Evolutionary conservation across 1,284 basidiomycete species (phyloP).

Genomic region (Leccinum angustisporum): DNA sequence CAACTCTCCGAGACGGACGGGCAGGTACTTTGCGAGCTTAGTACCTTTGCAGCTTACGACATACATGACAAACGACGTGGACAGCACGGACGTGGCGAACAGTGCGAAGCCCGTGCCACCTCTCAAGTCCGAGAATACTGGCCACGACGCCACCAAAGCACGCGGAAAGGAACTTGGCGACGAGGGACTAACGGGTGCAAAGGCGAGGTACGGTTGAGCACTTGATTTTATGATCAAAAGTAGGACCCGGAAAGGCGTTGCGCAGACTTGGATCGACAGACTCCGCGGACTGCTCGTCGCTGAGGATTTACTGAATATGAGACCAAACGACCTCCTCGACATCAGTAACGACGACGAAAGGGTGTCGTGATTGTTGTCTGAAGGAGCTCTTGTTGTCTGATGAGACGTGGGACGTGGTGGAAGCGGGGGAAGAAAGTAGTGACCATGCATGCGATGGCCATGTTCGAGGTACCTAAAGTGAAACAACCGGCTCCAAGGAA

Average conservation of each 20-base stretch:
- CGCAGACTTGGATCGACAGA: no score
- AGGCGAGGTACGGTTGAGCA: no score
- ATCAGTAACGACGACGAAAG: no score
- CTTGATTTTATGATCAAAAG: no score
- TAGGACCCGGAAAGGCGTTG: no score
- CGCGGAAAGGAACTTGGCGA: constrained; percentile 73
- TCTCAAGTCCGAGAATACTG: constrained; percentile 84
- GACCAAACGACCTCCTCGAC: no score
- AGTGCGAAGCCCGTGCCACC: constrained; percentile 76
- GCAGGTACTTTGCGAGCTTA: constrained; percentile 54
- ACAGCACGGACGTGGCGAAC: constrained; percentile 66
- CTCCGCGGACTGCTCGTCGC: no score
- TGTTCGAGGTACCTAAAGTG: constrained; percentile 89
- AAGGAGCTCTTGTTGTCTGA: constrained; percentile 87
- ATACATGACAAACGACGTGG: constrained; percentile 65
- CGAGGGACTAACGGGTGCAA: constrained; percentile 39
- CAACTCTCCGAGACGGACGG: constrained; percentile 62
- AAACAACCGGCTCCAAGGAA: constrained; percentile 94
- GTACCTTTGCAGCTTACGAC: constrained; percentile 67
- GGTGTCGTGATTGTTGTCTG: constrained; percentile 83
- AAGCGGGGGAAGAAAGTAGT: constrained; percentile 91
- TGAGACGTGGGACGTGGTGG: constrained; percentile 51
- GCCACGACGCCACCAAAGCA: constrained; percentile 84
- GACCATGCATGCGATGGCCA: constrained; percentile 87
- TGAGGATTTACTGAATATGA: no score